These are phyloP conservation scores for Gastrolobium villosum DNA, from an alignment of 306 rosid genomes.

Conservation along the genomic window DNA sequence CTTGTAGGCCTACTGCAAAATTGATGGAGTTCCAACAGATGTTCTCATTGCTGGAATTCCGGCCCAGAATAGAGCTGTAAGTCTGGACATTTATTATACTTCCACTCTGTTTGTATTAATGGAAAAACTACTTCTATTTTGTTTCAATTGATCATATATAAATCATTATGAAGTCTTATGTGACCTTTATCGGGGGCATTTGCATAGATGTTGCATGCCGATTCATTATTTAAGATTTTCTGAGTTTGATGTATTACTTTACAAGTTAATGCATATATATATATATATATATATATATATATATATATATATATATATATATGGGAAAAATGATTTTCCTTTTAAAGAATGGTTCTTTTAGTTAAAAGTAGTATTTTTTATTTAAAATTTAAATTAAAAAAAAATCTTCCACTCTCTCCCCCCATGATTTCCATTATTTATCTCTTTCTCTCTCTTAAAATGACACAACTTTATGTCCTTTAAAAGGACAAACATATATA, in stretches of 20 bases:
- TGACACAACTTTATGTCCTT: too few species aligned
- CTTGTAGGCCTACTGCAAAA: slow-evolving; percentile 83
- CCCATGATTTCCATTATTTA: too few species aligned
- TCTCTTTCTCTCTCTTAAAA: too few species aligned
- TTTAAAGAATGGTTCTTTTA: too few species aligned
- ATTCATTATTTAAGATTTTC: slow-evolving; percentile 6
- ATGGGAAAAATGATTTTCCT: too few species aligned
- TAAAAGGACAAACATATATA: neutral
- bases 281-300: neutral
- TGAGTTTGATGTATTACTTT: neutral
- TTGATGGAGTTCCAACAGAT: slow-evolving; percentile 86
- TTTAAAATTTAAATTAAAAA: too few species aligned
- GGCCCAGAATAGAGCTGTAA: slow-evolving; percentile 96
- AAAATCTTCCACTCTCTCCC: too few species aligned
- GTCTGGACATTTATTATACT: slow-evolving; percentile 47
- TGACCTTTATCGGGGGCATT: slow-evolving; percentile 1
- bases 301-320: neutral
- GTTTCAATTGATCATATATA: slow-evolving; percentile 10
- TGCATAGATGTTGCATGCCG: neutral
- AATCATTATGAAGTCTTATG: neutral
- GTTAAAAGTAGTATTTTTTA: too few species aligned
- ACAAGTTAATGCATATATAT: neutral
- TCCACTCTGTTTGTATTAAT: neutral
- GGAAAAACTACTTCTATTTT: neutral
- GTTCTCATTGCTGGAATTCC: slow-evolving; percentile 71